Base-by-base conservation (phyloP, 192 early-diverging fungal species). In the Linnemannia elongata region DNA sequence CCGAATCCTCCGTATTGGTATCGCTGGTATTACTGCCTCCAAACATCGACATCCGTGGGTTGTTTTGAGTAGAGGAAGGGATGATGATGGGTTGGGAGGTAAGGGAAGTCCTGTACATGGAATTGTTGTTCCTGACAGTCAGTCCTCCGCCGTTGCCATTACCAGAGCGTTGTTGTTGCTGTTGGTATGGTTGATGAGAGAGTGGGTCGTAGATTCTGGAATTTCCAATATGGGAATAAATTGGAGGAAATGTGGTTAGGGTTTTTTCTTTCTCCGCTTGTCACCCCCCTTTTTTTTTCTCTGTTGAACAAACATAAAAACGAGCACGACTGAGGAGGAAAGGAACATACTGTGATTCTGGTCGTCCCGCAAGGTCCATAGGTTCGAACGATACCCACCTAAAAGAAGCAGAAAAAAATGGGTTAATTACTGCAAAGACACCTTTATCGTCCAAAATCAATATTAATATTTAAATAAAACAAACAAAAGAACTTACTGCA, bases 341-440 rank as follows among this genome's bases (percentile, higher is more conserved):
- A 45, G 42, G 13, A 39, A 72, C 74, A 42, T 86, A 86, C 84
- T 22, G 27, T 22, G 85, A 87, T 10, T 87, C 85, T 39, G 85
- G 85, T 17, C 79, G 79, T 44, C 38, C 69, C 4, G 45, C 35
- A 3, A 77, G 47, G n/a, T 87, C 85, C 12, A 41, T 49, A 4
- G 85, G 79, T 24, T 87, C 85, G 47, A 81, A 87, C 18, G 79
- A 81, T 4, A 87, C 85, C 85, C 85, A 87, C 54, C 83, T 85
- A 79, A 20, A 27, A 41, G 38, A 72, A 57, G n/a, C 8, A 41
- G 33, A 77, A 66, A 33, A 4, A 54, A 72, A 20, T 35, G 66
- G 33, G 66, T 69, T 15, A 69, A 1, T 18, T 69, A 13, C 35
- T 69, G 5, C 35, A 4, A 30, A 30, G 63, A 66, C 6, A 22